Base-by-base conservation (phyloP, 371 early-diverging fungal genomes). In the Actinomucor elegans region DNA sequence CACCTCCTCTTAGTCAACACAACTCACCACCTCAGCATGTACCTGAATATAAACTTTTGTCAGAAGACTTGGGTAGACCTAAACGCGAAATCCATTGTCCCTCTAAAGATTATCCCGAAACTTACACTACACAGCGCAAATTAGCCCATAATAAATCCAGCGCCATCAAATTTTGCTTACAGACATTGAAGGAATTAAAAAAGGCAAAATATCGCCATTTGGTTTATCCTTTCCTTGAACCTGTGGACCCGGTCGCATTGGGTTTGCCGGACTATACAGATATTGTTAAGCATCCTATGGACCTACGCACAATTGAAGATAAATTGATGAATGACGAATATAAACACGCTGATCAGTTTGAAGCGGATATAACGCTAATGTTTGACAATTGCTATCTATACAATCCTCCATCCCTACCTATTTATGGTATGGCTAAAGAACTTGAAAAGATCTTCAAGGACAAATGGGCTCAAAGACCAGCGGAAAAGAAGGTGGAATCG, bases 211-310 rank as follows among this genome's bases (percentile, higher is more conserved):
- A 90, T 59, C 67, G 78, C 33, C 73, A 85, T 48, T 77, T 88
- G 40, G 78, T 83, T 26, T 84, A 77, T 50, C 91, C 91, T 40
- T 98, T 98, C 59, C 72, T 91, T 42, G 71, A 75, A 43, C 99
- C 99, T 4, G 99, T 99, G n/a, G 99, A 99, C 65, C 88, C 87
- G 23, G 84, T 92, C 10, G 86, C 86, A 2, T 77, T 99, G 43
- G 86, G 88, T 48, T 93, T 99, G 44, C 99, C 99, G 4, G 91
- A 88, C 56, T 99, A 99, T 76, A 84, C 83, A 23, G 83, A 81
- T 3, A 87, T 99, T 34, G 88, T 99, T 64, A 97, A 92, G 57
- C 64, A 92, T 36, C 99, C 99, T 5, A 99, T 99, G 99, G 99
- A 99, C 67, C 48, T 98, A 20, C 83, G 87, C 14, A 99, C 99